Evolutionary conservation across 257 asterid species (phyloP).

Genomic region (Echites panduratus): DNA sequence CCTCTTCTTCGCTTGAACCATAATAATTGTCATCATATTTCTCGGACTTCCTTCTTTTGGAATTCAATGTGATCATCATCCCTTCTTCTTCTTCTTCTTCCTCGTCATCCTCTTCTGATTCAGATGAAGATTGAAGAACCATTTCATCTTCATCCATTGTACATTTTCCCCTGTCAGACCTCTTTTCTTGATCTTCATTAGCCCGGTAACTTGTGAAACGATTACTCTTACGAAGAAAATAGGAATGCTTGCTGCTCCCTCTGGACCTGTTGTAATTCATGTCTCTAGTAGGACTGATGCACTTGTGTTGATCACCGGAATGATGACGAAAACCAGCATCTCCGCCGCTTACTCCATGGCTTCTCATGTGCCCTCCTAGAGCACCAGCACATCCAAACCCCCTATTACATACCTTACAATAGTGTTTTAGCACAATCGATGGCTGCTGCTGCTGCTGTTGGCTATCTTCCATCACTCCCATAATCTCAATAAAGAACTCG

Average conservation of each 20-base stretch:
- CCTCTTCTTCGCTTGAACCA: constrained; percentile 55
- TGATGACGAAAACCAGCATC: constrained; percentile 15
- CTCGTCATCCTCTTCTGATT: constrained; percentile 17
- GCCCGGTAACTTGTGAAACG: constrained; percentile 21
- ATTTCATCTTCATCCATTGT: neutral
- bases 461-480: constrained; percentile 6
- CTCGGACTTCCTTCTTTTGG: neutral
- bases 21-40: constrained; percentile 4
- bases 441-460: neutral
- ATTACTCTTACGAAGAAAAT: constrained; percentile 44
- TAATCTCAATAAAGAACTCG: neutral
- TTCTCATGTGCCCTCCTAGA: constrained; percentile 60
- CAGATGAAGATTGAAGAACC: constrained; percentile 3
- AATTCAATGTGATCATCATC: neutral
- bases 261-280: constrained; percentile 17
- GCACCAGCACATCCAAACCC: constrained; percentile 50
- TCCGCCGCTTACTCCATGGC: constrained; percentile 38
- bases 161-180: constrained; percentile 12
- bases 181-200: constrained; percentile 20
- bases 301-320: constrained; percentile 15
- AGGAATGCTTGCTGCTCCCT: constrained; percentile 37
- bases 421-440: constrained; percentile 24
- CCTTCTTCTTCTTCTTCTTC: constrained; percentile 5
- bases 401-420: constrained; percentile 38
- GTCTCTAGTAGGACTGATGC: neutral